Evolutionary conservation across 441 rosid genomes (phyloP), one percentile per base, ranked within the genome.

Genomic region (Monsonia emarginata): DNA sequence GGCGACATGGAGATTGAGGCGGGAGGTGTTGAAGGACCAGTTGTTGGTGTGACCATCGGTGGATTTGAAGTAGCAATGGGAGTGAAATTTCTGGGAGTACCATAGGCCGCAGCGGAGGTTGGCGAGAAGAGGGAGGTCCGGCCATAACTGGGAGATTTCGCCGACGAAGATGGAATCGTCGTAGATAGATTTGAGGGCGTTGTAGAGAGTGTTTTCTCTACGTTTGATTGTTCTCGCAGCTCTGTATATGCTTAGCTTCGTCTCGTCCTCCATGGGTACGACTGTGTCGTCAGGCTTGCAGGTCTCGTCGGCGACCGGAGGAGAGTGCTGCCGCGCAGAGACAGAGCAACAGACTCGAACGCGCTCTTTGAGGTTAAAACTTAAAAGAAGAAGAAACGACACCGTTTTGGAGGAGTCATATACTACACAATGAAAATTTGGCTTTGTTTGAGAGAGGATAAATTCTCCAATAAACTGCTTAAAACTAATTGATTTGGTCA

Each of bases 51-150:
- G 98, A 52, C 98, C 98, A 36, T 93, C 98, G 31, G 98, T 93
- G 73, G 98, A 93, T 78, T 93, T 93, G 77, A 90, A 93, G 82
- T 93, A 90, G 65, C 98, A 90, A 11, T 90, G 80, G 69, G 85
- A 79, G 7, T 85, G 76, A 72, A 88, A 88, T 25, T 65, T 74
- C 26, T 83, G 61, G 10, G 86, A 85, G 84, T 93, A 93, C 98
- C 98, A 93, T 71, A 90, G 88, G 38, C 98, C 98, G 70, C 98
- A 93, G 0, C 98, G 98, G 46, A 93, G 91, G 64, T 93, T 93
- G 3, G 95, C 91, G 5, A 93, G 64, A 52, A 88, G 83, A 70
- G 92, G 95, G 32, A 93, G 91, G 9, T 83, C 80, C 0, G 97
- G 92, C 98, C 98, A 92, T 26, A 92, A 63, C 80, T 83, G 88